Evolutionary conservation across 2,329 filamentous ascomycete species (phyloP), one percentile per base, ranked within the genome.

Genomic region (Westerdykella aurantiaca): DNA sequence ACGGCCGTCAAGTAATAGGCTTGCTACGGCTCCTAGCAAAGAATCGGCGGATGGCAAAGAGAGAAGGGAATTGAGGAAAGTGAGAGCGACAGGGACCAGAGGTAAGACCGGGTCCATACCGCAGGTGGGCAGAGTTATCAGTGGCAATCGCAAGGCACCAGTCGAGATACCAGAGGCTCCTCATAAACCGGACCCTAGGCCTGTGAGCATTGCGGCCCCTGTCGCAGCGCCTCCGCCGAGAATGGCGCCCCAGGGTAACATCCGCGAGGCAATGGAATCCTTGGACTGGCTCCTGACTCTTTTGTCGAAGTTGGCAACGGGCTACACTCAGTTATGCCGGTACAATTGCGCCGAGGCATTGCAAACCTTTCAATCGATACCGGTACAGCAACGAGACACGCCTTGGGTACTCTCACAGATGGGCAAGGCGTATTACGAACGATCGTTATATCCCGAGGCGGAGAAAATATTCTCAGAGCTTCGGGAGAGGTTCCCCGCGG

Each of bases 361-460:
- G 38, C 79, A 86, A 48, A 76, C 81, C 2, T 89, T 91, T 63
- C 77, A 77, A 47, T 77, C 81, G 0, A 72, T 98, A 16, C 83
- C 88, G 1, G 72, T 79, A 23, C 71, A 75, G 5, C 91, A 97
- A 58, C 82, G 88, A 55, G 89, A 95, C 49, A 95, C 91, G 1
- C 88, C 93, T 1, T 97, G 89, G 87, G 88, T 96, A 12, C 76
- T 96, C 44, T 84, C 89, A 5, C 88, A 95, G 60, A 84, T 97
- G 61, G 94, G 89, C 6, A 86, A 88, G 54, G 88, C 90, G 14
- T 81, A 94, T 61, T 95, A 95, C 64, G 93, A 98, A 71, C 87
- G 91, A 63, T 85, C 86, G 9, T 80, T 85, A 52, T 96, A 97
- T 62, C 73, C 75, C 2, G 88, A 95, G 50, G 88, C 93, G 3